Evolutionary conservation across 2,329 filamentous ascomycete species (phyloP), one percentile per base, ranked within the genome.

Genomic region (Paecilomyces dactylethromorphus): DNA sequence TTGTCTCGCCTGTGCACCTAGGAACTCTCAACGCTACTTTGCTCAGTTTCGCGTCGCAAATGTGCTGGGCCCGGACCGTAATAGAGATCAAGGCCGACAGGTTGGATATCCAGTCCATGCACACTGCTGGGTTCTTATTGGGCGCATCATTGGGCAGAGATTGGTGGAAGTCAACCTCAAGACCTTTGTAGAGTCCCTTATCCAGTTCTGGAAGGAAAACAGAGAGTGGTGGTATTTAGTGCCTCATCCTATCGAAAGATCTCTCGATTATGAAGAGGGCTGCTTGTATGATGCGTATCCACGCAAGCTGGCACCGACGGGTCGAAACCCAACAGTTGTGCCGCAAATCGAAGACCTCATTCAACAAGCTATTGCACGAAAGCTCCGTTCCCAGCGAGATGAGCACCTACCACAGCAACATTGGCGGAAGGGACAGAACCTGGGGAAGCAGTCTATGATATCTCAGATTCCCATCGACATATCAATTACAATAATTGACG

Each of bases 41-140:
- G 56, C 54, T 58, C 29, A 33, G n/a, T 58, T 56, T 13, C 54
- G 35, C 56, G 13, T 0, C 15, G 58, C 58, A 22, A 54, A 58
- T 55, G 31, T 60, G 49, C 55, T 60, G 29, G 55, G 26, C 53
- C 58, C n/a, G 56, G 53, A n/a, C 54, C 58, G 35, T 18, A 62
- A 78, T 56, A 66, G 53, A 18, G 10, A 35, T 12, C 8, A 13
- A 6, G 56, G 32, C 13, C n/a, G 55, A 26, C 55, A 52, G 22
- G 54, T 65, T 18, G 64, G 59, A 15, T 63, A 63, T 54, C 4
- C 24, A 2, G 57, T 64, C 15, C 62, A 65, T 50, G 54, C 55
- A 11, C 62, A 61, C 56, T 65, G 61, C 56, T 65, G 64, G 62
- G 13, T 64, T 52, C 59, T 65, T 11, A 32, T 63, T n/a, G 59